Conservation (phyloP, 1,139 yeast genomes). For the Pichia kudriavzevii region DNA sequence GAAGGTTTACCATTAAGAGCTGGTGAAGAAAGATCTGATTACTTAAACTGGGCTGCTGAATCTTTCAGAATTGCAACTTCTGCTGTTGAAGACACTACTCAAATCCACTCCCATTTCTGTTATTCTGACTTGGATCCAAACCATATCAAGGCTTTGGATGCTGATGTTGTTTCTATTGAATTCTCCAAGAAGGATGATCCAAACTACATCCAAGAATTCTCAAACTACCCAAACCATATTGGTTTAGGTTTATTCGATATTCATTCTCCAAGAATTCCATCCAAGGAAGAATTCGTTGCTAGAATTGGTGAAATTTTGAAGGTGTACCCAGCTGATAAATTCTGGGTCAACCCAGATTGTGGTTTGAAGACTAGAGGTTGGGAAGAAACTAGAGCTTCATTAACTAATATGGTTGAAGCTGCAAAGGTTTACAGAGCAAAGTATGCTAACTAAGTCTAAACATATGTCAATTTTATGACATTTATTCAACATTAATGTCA, state of each 20-base stretch:
- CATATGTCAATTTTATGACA: slow-evolving; percentile 30
- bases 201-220: slow-evolving; percentile 93
- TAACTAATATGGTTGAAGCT: slow-evolving; percentile 98
- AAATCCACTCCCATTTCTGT: slow-evolving; percentile 99
- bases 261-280: slow-evolving; percentile 99
- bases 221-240: slow-evolving; percentile 98
- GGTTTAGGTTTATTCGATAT: slow-evolving; percentile 98
- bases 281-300: slow-evolving; percentile 88
- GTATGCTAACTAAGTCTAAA: slow-evolving; percentile 23
- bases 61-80: slow-evolving; percentile 99
- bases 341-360: slow-evolving; percentile 99
- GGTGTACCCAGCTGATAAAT: slow-evolving; percentile 94
- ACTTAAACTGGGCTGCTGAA: slow-evolving; percentile 98
- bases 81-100: slow-evolving; percentile 91
- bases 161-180: slow-evolving; percentile 98
- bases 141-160: slow-evolving; percentile 98
- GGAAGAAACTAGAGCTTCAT: slow-evolving; percentile 63
- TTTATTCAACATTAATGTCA: slow-evolving; percentile 66
- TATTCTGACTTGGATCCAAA: slow-evolving; percentile 99
- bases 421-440: slow-evolving; percentile 90
- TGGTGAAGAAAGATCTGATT: slow-evolving; percentile 92
- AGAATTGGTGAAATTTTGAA: slow-evolving; percentile 92
- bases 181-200: slow-evolving; percentile 99
- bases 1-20: slow-evolving; percentile 99
- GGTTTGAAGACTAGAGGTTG: slow-evolving; percentile 88